phyloP scores from a whole-genome alignment of 768 basidiomycete genomes.

The Amyloporia xantha region DNA sequence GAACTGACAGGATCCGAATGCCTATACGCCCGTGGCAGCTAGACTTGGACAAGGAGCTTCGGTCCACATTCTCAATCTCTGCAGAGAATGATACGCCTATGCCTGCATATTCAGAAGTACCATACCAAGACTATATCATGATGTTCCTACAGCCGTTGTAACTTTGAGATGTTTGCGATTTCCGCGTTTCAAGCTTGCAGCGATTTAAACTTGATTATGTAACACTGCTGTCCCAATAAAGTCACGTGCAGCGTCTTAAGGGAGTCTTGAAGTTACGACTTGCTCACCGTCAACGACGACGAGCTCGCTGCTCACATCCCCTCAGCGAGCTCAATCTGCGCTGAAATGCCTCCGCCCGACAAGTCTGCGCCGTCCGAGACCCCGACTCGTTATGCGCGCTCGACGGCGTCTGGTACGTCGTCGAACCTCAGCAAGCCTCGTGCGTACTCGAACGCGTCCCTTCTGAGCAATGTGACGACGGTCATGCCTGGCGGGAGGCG shows the following conservation, averaged over 20 bases:
- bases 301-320: neutral
- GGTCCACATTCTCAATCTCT: too few relatives aligned
- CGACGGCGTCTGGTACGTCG: constrained; percentile 33
- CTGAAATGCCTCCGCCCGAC: constrained; percentile 17
- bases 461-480: constrained; percentile 41
- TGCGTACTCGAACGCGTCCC: constrained; percentile 44
- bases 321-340: constrained; percentile 8
- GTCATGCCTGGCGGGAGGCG: constrained; percentile 27
- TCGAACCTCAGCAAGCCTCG: constrained; percentile 48
- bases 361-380: constrained; percentile 40
- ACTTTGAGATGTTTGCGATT: neutral
- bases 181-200: neutral
- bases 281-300: neutral
- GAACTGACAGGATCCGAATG: too few relatives aligned
- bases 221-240: neutral
- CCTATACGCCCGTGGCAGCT: too few relatives aligned
- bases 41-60: too few relatives aligned
- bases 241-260: neutral
- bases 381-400: constrained; percentile 46
- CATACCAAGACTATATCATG: too few relatives aligned
- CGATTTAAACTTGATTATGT: too few relatives aligned
- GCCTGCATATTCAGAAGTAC: neutral
- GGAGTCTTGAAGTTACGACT: neutral
- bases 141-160: neutral
- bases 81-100: too few relatives aligned